Evolutionary conservation across 164 flowering plant species (phyloP).

Genomic region (Amborella trichopoda): DNA sequence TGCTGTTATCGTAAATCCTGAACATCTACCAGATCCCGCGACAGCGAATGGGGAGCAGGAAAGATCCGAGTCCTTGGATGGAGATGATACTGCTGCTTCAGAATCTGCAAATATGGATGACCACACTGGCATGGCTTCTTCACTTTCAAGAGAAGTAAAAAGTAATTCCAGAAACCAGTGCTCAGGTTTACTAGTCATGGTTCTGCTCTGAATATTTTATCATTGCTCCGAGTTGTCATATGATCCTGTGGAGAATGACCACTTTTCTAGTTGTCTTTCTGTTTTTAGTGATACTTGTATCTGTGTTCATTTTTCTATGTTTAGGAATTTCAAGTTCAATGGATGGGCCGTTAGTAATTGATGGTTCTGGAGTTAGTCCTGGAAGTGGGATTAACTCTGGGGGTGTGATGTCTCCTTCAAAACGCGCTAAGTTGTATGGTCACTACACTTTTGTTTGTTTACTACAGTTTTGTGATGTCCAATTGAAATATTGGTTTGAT

Average conservation of each 20-base stretch:
- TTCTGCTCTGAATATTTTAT: background rate
- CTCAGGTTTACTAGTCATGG: too few species aligned
- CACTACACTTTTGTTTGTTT: constrained; percentile 12
- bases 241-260: background rate
- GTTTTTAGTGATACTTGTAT: background rate
- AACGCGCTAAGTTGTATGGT: constrained; percentile 49
- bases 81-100: constrained; percentile 22
- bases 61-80: constrained; percentile 21
- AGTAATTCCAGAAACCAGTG: constrained; percentile 12
- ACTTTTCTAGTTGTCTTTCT: background rate
- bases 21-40: constrained; percentile 28
- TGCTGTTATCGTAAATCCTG: constrained; percentile 14
- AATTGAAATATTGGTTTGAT: too few species aligned
- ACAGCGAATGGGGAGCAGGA: constrained; percentile 22
- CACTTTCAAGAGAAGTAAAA: constrained; percentile 18
- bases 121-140: constrained; percentile 16
- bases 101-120: constrained; percentile 21
- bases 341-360: constrained; percentile 18
- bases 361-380: constrained; percentile 29
- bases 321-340: constrained; percentile 22
- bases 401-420: constrained; percentile 24
- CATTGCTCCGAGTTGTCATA: constrained; percentile 1
- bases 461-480: too few species aligned
- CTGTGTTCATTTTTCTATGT: too few species aligned
- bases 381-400: constrained; percentile 21